A percentile compares a stretch with the other conserved stretches of the same genome.
Conservation (phyloP, 2,329 filamentous ascomycete genomes). For the Fusarium euwallaceae region DNA sequence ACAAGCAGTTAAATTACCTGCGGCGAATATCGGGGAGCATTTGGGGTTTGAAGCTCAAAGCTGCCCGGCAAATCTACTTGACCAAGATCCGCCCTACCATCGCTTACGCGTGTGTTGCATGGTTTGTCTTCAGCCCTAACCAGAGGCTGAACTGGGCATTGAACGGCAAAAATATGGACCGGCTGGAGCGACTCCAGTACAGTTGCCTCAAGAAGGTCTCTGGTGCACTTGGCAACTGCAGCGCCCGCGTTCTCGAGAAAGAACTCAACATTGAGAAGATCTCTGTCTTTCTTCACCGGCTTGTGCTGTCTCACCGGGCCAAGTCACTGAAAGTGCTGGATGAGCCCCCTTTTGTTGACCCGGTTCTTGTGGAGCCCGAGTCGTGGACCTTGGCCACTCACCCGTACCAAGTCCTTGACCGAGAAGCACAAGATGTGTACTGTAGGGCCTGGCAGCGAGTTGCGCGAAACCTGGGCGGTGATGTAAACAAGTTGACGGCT, state of each 20-base stretch:
- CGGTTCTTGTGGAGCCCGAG: not conserved
- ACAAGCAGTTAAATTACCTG: not conserved
- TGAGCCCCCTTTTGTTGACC: not conserved
- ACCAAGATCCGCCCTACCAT: conserved; percentile 19
- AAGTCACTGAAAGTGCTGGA: not conserved
- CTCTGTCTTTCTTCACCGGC: conserved; percentile 3
- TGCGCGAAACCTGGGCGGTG: not conserved
- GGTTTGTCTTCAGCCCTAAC: not conserved
- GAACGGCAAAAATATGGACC: not conserved
- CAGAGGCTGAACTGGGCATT: not conserved
- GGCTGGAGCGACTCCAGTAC: conserved; percentile 4
- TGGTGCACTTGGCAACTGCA: not conserved
- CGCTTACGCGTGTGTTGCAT: conserved; percentile 11
- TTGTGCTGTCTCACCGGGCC: not conserved
- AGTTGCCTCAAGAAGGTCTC: conserved; percentile 6
- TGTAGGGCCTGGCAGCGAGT: not conserved
- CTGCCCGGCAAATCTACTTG: conserved; percentile 8
- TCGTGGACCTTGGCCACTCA: not conserved
- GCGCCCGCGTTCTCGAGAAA: not conserved
- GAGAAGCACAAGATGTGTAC: not conserved
- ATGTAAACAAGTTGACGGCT: not conserved
- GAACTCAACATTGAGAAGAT: conserved; percentile 14
- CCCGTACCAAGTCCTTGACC: not conserved
- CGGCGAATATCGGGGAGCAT: not conserved
- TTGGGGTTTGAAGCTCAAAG: not conserved